phyloP scores from a whole-genome alignment of 495 filamentous ascomycete species.

The Penicillium lagena region DNA sequence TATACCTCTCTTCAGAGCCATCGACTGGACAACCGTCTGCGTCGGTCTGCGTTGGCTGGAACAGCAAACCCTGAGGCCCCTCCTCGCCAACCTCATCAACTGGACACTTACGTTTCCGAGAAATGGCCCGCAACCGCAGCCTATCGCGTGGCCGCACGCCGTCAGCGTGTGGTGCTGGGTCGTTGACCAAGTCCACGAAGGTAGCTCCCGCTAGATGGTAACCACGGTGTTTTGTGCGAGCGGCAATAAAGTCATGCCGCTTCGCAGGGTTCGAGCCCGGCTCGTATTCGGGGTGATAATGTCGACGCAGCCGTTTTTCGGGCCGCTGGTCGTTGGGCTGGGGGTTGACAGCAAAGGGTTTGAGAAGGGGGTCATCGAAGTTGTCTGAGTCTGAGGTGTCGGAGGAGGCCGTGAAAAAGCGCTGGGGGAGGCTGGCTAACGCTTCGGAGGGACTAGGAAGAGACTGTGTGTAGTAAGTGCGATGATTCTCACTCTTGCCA shows the following conservation, averaged over 20 bases:
- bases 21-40: constrained; percentile 19
- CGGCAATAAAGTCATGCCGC: constrained; percentile 45
- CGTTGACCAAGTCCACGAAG: constrained; percentile 62
- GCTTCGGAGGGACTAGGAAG: constrained; percentile 41
- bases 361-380: too few species aligned
- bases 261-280: constrained; percentile 30
- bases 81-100: constrained; percentile 33
- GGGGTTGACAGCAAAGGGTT: too few species aligned
- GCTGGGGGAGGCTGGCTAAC: background rate
- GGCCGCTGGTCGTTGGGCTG: constrained; percentile 33
- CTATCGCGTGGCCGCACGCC: constrained; percentile 36
- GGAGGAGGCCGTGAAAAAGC: background rate
- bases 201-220: constrained; percentile 54
- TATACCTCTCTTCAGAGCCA: constrained; percentile 41
- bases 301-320: constrained; percentile 30
- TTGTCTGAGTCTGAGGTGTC: too few species aligned
- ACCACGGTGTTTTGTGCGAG: constrained; percentile 51
- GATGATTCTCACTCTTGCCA: constrained; percentile 51
- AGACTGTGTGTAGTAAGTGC: constrained; percentile 62
- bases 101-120: constrained; percentile 31
- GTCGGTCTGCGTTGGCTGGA: constrained; percentile 24
- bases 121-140: constrained; percentile 48
- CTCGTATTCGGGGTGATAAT: constrained; percentile 43
- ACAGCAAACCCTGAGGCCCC: constrained; percentile 23
- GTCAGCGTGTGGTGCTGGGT: constrained; percentile 31